Conservation (phyloP, 768 basidiomycete species). For the Leucocoprinus birnbaumii region DNA sequence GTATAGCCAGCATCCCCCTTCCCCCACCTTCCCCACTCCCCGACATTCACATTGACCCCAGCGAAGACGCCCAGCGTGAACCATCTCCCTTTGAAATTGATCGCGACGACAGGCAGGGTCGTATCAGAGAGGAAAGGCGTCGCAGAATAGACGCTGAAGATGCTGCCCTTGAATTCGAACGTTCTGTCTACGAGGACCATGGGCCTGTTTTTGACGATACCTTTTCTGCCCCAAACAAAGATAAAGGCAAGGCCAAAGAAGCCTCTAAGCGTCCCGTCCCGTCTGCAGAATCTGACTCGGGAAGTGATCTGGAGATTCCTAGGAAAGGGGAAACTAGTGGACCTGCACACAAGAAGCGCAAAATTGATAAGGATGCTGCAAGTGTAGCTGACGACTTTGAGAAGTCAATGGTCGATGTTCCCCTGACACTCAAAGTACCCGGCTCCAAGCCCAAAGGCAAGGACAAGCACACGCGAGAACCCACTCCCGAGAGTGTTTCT, state of each 20-base stretch:
- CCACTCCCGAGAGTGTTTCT: slow-evolving; percentile 56
- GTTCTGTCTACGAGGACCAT: slow-evolving; percentile 45
- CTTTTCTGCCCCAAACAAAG: slow-evolving; percentile 16
- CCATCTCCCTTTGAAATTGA: slow-evolving; percentile 21
- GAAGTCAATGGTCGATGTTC: slow-evolving; percentile 32
- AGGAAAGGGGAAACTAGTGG: slow-evolving; percentile 34
- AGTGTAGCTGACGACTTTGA: slow-evolving; percentile 48
- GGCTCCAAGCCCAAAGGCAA: slow-evolving; percentile 54
- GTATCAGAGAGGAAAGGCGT: slow-evolving; percentile 17
- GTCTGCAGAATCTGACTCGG: slow-evolving; percentile 50
- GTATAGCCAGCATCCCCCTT: slow-evolving; percentile 43
- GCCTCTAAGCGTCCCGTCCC: slow-evolving; percentile 48
- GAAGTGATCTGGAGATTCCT: slow-evolving; percentile 53
- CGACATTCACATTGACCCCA: slow-evolving; percentile 9
- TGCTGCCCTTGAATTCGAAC: slow-evolving; percentile 54
- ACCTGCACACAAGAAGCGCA: slow-evolving; percentile 60
- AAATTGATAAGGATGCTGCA: slow-evolving; percentile 41
- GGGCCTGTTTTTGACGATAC: slow-evolving; percentile 6
- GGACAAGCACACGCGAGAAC: slow-evolving; percentile 47
- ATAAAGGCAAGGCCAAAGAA: slow-evolving; percentile 44
- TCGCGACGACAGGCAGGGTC: slow-evolving; percentile 25
- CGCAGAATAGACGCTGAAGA: slow-evolving; percentile 43
- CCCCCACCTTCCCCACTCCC: slow-evolving; percentile 30
- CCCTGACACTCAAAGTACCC: slow-evolving; percentile 24
- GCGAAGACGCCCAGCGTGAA: slow-evolving; percentile 1